These are phyloP conservation scores for Physcia stellaris DNA, from an alignment of 495 filamentous ascomycete genomes.

Conservation along the genomic window DNA sequence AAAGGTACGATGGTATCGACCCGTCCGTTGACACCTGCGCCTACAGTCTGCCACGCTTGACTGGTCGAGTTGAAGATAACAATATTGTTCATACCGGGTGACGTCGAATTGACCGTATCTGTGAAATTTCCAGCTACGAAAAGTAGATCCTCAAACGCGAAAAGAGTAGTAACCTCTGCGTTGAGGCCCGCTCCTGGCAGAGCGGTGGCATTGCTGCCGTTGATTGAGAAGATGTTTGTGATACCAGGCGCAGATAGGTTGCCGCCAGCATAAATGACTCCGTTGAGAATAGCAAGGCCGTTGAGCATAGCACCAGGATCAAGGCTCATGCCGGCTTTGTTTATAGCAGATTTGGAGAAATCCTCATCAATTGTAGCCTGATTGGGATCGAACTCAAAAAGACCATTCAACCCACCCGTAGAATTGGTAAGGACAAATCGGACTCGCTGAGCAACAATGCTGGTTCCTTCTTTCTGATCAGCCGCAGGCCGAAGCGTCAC, in stretches of 20 bases:
- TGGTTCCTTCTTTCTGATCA: slow-evolving; percentile 49
- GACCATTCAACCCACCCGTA: slow-evolving; percentile 65
- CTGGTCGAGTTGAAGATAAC: slow-evolving; percentile 58
- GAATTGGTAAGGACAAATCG: slow-evolving; percentile 56
- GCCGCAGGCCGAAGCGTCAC: slow-evolving; percentile 62
- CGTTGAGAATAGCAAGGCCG: slow-evolving; percentile 42
- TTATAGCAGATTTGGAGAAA: slow-evolving; percentile 57
- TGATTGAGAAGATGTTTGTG: slow-evolving; percentile 64
- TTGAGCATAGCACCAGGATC: slow-evolving; percentile 48
- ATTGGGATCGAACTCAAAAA: slow-evolving; percentile 78
- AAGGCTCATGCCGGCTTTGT: slow-evolving; percentile 58
- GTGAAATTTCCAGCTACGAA: slow-evolving; percentile 85
- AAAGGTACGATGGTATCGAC: slow-evolving; percentile 63
- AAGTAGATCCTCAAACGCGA: slow-evolving; percentile 45
- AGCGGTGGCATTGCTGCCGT: slow-evolving; percentile 44
- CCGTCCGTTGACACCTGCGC: slow-evolving; percentile 71
- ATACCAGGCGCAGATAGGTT: slow-evolving; percentile 60
- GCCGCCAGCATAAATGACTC: slow-evolving; percentile 62
- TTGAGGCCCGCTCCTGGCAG: slow-evolving; percentile 67
- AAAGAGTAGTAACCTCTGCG: slow-evolving; percentile 58
- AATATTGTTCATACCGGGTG: slow-evolving; percentile 51
- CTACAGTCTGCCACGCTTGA: slow-evolving; percentile 64
- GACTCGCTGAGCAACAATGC: slow-evolving; percentile 75
- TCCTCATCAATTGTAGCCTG: slow-evolving; percentile 43
- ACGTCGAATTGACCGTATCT: slow-evolving; percentile 48